A percentile compares a stretch with the other conserved stretches of the same genome.
phyloP scores from a whole-genome alignment of 1,139 yeast species.

The Yamadazyma trypodendri region DNA sequence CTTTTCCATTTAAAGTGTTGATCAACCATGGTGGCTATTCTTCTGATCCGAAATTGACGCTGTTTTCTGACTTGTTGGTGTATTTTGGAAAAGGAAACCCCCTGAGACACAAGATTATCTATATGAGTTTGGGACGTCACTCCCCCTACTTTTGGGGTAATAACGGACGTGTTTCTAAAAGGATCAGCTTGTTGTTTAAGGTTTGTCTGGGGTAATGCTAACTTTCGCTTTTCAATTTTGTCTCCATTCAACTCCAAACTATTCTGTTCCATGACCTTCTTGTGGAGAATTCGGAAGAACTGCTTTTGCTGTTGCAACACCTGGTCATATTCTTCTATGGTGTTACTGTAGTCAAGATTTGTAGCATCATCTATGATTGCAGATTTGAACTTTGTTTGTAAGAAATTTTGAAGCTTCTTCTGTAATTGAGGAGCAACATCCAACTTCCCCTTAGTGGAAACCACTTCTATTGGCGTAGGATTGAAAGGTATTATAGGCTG shows the following conservation, averaged over 20 bases:
- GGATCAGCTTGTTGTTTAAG: slow-evolving; percentile 41
- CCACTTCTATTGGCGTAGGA: slow-evolving; percentile 29
- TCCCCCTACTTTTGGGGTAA: slow-evolving; percentile 43
- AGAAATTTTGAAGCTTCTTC: slow-evolving; percentile 50
- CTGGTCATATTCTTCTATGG: slow-evolving; percentile 35
- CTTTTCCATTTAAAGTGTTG: slow-evolving; percentile 80
- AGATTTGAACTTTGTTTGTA: slow-evolving; percentile 45
- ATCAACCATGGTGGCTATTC: slow-evolving; percentile 80
- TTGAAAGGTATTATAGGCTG: slow-evolving; percentile 32
- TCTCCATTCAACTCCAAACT: slow-evolving; percentile 44
- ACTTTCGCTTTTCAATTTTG: slow-evolving; percentile 43
- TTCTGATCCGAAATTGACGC: slow-evolving; percentile 68
- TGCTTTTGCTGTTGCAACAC: slow-evolving; percentile 32
- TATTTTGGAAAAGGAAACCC: slow-evolving; percentile 66
- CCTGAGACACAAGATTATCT: slow-evolving; percentile 78
- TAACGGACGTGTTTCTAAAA: slow-evolving; percentile 35
- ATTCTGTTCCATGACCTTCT: slow-evolving; percentile 35
- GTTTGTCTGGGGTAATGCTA: slow-evolving; percentile 45
- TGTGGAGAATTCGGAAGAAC: slow-evolving; percentile 26
- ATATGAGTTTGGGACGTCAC: slow-evolving; percentile 53
- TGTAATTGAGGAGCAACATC: slow-evolving; percentile 30
- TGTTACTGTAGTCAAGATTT: slow-evolving; percentile 29
- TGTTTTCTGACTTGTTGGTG: slow-evolving; percentile 66
- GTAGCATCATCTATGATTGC: slow-evolving; percentile 43
- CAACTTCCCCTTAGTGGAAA: slow-evolving; percentile 16